Base-by-base conservation (phyloP, 192 early-diverging fungal genomes). In the Podila horticola region DNA sequence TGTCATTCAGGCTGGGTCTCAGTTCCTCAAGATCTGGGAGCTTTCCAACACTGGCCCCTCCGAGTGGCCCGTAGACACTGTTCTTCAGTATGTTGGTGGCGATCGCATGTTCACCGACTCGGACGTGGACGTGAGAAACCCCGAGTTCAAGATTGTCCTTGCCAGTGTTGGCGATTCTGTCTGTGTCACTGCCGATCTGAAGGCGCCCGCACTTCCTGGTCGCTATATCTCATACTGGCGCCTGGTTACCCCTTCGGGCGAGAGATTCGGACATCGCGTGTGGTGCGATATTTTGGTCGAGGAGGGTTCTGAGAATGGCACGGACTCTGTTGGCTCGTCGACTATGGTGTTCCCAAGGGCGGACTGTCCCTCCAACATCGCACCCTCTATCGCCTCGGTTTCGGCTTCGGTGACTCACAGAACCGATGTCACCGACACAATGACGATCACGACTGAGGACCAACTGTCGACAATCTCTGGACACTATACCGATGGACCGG, bases 11-110 rank as follows among this genome's bases (percentile, higher is more conserved):
- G 84, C 90, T 11, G 84, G 83, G 36, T 85, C 88, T 30, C 83
- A 72, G 59, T 92, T 93, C 72, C 74, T 89, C 30, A 93, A 93
- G 86, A 92, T 92, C 28, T 93, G 92, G 92, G 90, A 88, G 57
- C 84, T 92, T 64, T 82, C 72, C 34, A 93, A 93, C 73, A 72
- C 86, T 69, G 91, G 92, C 48, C 61, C 72, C 36, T 55, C 26
- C 48, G 85, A 86, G 67, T 93, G 92, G 92, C 91, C 91, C 7
- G 66, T 82, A 74, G 85, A 87, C 24, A 88, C 87, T 10, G 76
- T 84, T 58, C 72, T 93, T 9, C 84, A 86, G 7, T 88, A 84
- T 69, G 79, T 86, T 59, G 86, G 86, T 52, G 92, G 91, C 36
- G 82, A 89, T 50, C 82, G 84, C 9, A 79, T 85, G 41, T 82